phyloP scores from a whole-genome alignment of 2,329 filamentous ascomycete genomes.

The Trichoderma sp. region DNA sequence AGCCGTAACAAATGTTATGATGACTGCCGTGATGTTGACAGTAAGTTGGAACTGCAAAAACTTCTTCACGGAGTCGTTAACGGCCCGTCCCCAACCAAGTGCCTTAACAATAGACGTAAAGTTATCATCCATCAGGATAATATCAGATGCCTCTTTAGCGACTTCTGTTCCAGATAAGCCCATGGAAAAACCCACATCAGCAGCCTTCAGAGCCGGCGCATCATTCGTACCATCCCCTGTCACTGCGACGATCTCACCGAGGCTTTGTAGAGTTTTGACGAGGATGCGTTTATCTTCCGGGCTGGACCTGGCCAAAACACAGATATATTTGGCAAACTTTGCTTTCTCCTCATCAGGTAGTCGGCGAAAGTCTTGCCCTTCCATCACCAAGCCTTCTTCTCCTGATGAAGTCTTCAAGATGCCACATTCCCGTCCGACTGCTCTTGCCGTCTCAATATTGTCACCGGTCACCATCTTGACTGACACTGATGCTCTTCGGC shows the following conservation, averaged over 20 bases:
- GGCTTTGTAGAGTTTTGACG: conserved; percentile 51
- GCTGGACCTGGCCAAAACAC: conserved; percentile 56
- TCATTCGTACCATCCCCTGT: conserved; percentile 69
- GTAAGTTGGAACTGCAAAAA: conserved; percentile 68
- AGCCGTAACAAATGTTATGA: conserved; percentile 63
- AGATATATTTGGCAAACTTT: conserved; percentile 43
- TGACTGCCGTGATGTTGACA: conserved; percentile 66
- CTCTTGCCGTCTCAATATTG: conserved; percentile 57
- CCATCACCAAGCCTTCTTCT: conserved; percentile 56
- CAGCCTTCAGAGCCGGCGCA: conserved; percentile 61
- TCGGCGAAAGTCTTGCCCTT: conserved; percentile 60
- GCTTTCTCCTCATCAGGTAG: conserved; percentile 52
- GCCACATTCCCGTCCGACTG: conserved; percentile 62
- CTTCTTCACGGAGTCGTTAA: conserved; percentile 66
- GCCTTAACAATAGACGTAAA: conserved; percentile 65
- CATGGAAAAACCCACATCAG: conserved; percentile 68
- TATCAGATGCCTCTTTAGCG: conserved; percentile 66
- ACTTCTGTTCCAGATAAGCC: conserved; percentile 65
- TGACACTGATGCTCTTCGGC: conserved; percentile 60
- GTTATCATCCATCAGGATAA: conserved; percentile 66
- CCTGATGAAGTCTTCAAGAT: conserved; percentile 45
- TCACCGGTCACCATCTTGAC: conserved; percentile 59
- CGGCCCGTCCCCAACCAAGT: conserved; percentile 65
- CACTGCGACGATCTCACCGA: conserved; percentile 58
- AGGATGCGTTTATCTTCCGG: conserved; percentile 59